Evolutionary conservation across 805 yeast genomes (phyloP), one percentile per base, ranked within the genome.

Genomic region (Cyberlindnera xylosilytica): DNA sequence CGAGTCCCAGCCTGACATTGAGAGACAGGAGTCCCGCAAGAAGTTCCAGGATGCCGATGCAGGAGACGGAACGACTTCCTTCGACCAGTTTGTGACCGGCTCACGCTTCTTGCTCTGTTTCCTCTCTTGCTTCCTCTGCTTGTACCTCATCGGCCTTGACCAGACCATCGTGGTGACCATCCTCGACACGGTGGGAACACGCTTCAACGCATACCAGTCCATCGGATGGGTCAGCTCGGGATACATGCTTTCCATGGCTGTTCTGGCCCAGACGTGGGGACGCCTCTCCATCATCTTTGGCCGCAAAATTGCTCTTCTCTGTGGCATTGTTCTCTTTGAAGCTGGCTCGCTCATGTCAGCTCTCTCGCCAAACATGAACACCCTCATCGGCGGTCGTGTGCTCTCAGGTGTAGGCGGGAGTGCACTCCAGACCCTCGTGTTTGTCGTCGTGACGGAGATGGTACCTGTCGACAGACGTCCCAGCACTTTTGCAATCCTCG

Each of bases 381-480:
- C 76, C 71, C 60, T 85, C 36, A 80, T 84, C 46, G 87, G 81
- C 4, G 90, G 88, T 1, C 70, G 95, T 51, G 81, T 78, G 5
- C 65, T 84, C 18, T 78, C 79, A 40, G 93, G 93, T 42, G 55
- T 79, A 24, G 91, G 90, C n/a, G 88, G 81, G 9, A 83, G 85
- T 29, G 85, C 85, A 20, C 71, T 82, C 35, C 80, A 76, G 51
- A 66, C 81, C 1, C 63, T 80, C 60, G 74, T 72, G 4, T 68
- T 74, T 46, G 75, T 82, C 23, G 75, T 83, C 20, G 64, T 74
- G 11, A 69, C 83, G 3, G 87, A 81, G 51, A 15, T 53, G 29
- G 70, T 72, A 1, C 58, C 66, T 6, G 66, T 72, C 0, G 41
- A 54, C 24, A 56, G 53, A 34, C 48, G 67, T 40, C 31, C 51